These are phyloP conservation scores for Nicotiana paniculata DNA, from an alignment of 257 asterid genomes.

Conservation along the genomic window DNA sequence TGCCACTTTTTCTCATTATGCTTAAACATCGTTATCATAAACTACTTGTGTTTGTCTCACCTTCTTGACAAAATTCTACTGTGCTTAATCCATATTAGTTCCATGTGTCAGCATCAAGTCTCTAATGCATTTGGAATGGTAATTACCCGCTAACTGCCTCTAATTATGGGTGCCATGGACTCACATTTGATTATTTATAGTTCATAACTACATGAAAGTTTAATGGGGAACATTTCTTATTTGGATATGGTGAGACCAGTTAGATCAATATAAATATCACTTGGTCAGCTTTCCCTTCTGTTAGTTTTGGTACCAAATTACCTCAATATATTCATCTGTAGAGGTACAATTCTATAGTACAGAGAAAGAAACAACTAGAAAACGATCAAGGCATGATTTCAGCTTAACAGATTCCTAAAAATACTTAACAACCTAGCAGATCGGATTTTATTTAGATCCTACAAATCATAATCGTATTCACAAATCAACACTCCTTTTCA, in stretches of 20 bases:
- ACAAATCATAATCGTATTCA: too few species aligned
- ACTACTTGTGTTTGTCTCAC: background rate
- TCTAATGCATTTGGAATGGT: background rate
- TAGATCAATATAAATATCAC: background rate
- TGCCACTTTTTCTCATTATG: conserved; percentile 2
- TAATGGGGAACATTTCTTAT: conserved; percentile 1
- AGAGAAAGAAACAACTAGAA: too few species aligned
- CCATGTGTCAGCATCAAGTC: background rate
- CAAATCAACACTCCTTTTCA: too few species aligned
- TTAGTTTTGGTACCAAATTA: too few species aligned
- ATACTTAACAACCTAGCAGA: too few species aligned
- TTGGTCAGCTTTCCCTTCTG: background rate
- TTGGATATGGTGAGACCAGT: background rate
- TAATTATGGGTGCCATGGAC: background rate
- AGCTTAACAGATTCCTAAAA: too few species aligned
- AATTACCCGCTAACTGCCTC: background rate
- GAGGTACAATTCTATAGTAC: too few species aligned
- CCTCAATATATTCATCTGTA: too few species aligned
- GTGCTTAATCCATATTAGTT: background rate
- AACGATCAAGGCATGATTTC: too few species aligned
- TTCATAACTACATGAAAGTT: background rate
- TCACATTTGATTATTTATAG: background rate
- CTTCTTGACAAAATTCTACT: background rate
- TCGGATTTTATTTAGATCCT: too few species aligned
- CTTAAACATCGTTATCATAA: background rate